phyloP scores from a whole-genome alignment of 2,329 filamentous ascomycete genomes.

The Pseudogymnoascus sp. region DNA sequence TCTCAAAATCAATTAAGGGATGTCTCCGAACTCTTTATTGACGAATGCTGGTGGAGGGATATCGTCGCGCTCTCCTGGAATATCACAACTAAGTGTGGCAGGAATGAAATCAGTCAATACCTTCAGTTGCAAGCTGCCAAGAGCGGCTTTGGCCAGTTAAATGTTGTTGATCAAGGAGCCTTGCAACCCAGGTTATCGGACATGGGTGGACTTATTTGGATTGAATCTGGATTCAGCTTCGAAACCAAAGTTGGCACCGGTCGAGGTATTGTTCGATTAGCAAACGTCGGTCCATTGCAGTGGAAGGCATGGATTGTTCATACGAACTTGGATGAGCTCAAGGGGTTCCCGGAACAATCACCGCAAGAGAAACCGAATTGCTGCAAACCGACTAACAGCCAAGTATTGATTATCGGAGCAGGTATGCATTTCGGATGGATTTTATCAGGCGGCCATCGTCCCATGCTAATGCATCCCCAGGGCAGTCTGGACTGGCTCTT shows the following conservation, averaged over 20 bases:
- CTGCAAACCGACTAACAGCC: constrained; percentile 20
- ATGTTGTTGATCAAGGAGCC: not conserved
- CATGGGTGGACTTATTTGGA: not conserved
- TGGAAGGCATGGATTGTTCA: constrained; percentile 59
- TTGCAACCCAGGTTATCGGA: not conserved
- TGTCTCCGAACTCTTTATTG: not conserved
- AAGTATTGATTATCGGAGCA: not conserved
- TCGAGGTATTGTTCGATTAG: constrained; percentile 43
- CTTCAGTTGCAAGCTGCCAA: not conserved
- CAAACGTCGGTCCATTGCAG: not conserved
- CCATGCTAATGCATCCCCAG: not conserved
- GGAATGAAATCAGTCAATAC: not conserved
- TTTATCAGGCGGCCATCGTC: not conserved
- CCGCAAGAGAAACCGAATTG: constrained; percentile 34
- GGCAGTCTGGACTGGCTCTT: not conserved
- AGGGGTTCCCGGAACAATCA: constrained; percentile 40
- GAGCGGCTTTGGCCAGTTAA: not conserved
- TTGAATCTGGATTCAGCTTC: constrained; percentile 29
- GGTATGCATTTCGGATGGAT: not conserved
- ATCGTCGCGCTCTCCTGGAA: not conserved
- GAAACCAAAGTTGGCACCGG: constrained; percentile 44
- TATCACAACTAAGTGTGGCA: not conserved
- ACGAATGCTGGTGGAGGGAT: not conserved
- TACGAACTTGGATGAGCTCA: constrained; percentile 46
- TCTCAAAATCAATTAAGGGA: not conserved